These are phyloP conservation scores for Maudiozyma serrabonitensis DNA, from an alignment of 805 yeast genomes.

Conservation along the genomic window DNA sequence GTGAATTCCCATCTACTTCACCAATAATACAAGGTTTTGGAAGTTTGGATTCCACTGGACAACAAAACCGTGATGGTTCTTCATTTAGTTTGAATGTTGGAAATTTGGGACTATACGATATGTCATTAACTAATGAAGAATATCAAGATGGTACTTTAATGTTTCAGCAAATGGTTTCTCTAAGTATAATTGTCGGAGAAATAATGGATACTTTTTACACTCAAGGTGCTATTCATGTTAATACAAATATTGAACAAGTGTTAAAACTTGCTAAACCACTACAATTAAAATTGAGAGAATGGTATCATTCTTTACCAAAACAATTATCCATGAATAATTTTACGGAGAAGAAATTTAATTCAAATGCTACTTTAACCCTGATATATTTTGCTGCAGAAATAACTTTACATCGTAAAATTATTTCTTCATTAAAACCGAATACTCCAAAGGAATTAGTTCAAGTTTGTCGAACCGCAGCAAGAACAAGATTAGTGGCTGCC, in stretches of 20 bases:
- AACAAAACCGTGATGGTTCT: neutral
- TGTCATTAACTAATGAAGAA: slow-evolving; percentile 37
- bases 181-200: slow-evolving; percentile 61
- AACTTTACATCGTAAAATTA: slow-evolving; percentile 71
- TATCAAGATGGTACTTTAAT: slow-evolving; percentile 60
- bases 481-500: slow-evolving; percentile 70
- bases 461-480: slow-evolving; percentile 81
- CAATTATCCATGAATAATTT: slow-evolving; percentile 54
- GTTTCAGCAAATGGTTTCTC: slow-evolving; percentile 56
- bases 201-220: slow-evolving; percentile 66
- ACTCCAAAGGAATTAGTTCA: slow-evolving; percentile 44
- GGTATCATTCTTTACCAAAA: slow-evolving; percentile 67
- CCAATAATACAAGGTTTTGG: slow-evolving; percentile 13
- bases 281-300: slow-evolving; percentile 57
- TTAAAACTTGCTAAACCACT: slow-evolving; percentile 72
- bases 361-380: slow-evolving; percentile 70
- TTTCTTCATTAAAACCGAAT: slow-evolving; percentile 38
- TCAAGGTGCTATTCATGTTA: slow-evolving; percentile 48
- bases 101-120: slow-evolving; percentile 18
- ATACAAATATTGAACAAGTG: slow-evolving; percentile 55
- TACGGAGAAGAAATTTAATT: slow-evolving; percentile 52
- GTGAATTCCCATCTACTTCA: slow-evolving; percentile 71
- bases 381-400: slow-evolving; percentile 87
- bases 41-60: neutral
- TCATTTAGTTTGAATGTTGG: slow-evolving; percentile 4